These are phyloP conservation scores for Glycine soja DNA, from an alignment of 306 rosid species.

Conservation along the genomic window DNA sequence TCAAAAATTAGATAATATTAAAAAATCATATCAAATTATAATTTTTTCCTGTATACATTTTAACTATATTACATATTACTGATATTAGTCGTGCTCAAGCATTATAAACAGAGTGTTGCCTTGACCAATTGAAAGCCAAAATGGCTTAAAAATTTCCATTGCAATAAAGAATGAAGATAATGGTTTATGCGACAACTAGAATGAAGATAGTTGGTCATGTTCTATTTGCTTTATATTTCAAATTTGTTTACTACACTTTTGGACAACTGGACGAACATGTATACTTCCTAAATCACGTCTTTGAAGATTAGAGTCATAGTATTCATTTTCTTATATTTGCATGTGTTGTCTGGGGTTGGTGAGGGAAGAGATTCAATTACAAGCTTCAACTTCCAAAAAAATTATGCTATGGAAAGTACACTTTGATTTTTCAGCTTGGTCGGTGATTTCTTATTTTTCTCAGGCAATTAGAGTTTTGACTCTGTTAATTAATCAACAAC, in stretches of 20 bases:
- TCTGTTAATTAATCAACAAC: background rate
- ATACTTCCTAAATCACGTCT: background rate
- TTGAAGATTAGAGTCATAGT: too few relatives aligned
- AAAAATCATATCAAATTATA: too few relatives aligned
- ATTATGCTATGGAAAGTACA: background rate
- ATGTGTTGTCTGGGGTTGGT: slow-evolving; percentile 19
- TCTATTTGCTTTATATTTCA: background rate
- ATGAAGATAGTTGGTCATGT: too few relatives aligned
- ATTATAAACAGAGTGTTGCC: too few relatives aligned
- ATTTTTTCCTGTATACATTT: too few relatives aligned
- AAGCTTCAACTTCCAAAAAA: background rate
- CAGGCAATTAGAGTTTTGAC: background rate
- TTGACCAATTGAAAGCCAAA: too few relatives aligned
- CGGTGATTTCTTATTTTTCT: background rate
- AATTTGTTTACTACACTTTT: background rate
- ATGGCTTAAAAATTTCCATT: too few relatives aligned
- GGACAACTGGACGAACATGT: background rate
- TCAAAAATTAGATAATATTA: too few relatives aligned
- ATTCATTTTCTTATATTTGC: background rate
- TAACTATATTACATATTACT: too few relatives aligned
- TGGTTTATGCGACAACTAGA: background rate
- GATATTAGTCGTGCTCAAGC: too few relatives aligned
- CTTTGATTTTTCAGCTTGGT: slow-evolving; percentile 29
- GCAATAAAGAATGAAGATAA: too few relatives aligned
- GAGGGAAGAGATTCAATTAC: slow-evolving; percentile 6